Conservation (phyloP, 148 eudicot genomes). For the Amaranthus palmeri region DNA sequence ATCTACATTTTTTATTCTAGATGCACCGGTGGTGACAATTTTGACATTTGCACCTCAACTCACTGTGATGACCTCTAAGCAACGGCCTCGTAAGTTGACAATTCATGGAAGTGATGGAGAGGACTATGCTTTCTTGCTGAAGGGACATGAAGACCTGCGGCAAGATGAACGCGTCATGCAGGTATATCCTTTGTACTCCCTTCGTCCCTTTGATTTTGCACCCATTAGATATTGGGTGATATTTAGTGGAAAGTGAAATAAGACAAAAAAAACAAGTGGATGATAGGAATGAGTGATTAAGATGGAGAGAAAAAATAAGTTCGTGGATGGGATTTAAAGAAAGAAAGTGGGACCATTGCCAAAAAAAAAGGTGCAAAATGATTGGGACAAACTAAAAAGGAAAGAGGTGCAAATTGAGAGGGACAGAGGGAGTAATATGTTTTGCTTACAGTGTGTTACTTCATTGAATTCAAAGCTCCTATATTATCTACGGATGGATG, state of each 20-base stretch:
- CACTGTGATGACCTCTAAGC: constrained; percentile 90
- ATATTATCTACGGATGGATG: background rate
- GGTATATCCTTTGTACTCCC: constrained; percentile 44
- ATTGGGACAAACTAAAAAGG: too few species aligned
- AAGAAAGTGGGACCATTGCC: too few species aligned
- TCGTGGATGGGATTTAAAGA: too few species aligned
- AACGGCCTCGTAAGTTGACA: constrained; percentile 93
- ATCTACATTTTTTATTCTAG: constrained; percentile 31
- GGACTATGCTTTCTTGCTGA: constrained; percentile 88
- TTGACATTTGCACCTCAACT: constrained; percentile 91
- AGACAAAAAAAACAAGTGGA: too few species aligned
- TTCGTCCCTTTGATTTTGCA: too few species aligned
- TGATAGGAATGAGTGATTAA: too few species aligned
- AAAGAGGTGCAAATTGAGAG: too few species aligned
- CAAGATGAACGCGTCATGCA: constrained; percentile 99
- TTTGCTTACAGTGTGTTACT: background rate
- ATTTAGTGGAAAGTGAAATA: too few species aligned
- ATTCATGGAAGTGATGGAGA: constrained; percentile 95
- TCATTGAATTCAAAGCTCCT: background rate
- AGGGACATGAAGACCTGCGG: constrained; percentile 98
- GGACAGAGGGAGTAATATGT: too few species aligned
- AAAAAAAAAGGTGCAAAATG: too few species aligned
- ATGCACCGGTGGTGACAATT: constrained; percentile 83
- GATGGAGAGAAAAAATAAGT: too few species aligned
- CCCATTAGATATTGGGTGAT: too few species aligned